phyloP scores from a whole-genome alignment of 306 rosid species.

The Dalbergia cultrata region DNA sequence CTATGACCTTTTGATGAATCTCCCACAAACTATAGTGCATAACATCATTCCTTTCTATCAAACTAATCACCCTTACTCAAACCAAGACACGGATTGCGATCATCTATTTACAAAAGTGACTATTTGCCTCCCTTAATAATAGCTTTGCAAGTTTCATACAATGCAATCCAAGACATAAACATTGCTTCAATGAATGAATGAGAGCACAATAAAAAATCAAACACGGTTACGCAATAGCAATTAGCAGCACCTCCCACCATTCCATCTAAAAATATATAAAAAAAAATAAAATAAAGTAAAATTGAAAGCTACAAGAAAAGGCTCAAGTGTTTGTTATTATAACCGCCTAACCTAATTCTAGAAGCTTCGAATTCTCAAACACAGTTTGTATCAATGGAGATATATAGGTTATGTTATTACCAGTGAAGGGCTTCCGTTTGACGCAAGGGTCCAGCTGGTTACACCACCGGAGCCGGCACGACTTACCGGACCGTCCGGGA shows the following conservation, averaged over 20 bases:
- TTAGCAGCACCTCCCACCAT: not conserved
- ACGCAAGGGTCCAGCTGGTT: conserved; percentile 83
- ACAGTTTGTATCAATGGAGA: not conserved
- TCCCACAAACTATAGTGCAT: not conserved
- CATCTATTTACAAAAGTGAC: too few species aligned
- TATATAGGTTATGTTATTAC: conserved; percentile 40
- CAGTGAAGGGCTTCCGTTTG: conserved; percentile 86
- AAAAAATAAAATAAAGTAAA: not conserved
- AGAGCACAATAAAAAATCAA: not conserved
- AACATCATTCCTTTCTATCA: not conserved
- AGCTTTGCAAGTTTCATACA: not conserved
- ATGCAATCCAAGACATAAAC: not conserved
- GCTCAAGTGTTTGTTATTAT: not conserved
- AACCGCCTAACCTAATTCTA: conserved; percentile 24
- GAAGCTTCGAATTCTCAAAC: conserved; percentile 10
- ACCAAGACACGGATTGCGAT: too few species aligned
- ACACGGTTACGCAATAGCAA: too few species aligned
- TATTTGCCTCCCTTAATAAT: not conserved
- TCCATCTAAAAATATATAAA: conserved; percentile 9
- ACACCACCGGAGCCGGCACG: conserved; percentile 93
- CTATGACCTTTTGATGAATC: not conserved
- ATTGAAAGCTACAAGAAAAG: not conserved
- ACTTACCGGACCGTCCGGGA: conserved; percentile 83
- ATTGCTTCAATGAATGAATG: not conserved
- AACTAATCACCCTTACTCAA: not conserved